Evolutionary conservation across 805 yeast species (phyloP).

Genomic region (Yarrowia hollandica): DNA sequence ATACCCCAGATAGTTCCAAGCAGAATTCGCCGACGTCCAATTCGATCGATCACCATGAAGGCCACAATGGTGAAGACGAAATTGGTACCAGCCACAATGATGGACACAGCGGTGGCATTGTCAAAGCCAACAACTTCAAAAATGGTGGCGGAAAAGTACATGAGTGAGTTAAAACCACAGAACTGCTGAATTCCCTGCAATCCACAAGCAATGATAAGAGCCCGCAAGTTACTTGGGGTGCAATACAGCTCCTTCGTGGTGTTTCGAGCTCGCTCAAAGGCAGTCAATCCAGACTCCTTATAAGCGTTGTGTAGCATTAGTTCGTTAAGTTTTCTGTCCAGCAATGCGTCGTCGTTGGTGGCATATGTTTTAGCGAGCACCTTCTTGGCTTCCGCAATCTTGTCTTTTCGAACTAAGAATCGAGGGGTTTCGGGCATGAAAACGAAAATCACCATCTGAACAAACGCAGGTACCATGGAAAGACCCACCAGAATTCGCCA

Average conservation of each 20-base stretch:
- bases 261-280: constrained; percentile 35
- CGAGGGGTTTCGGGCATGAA: constrained; percentile 97
- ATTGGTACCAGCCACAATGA: constrained; percentile 92
- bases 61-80: constrained; percentile 85
- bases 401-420: constrained; percentile 72
- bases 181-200: constrained; percentile 96
- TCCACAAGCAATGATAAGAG: constrained; percentile 86
- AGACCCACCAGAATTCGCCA: constrained; percentile 94
- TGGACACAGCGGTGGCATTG: constrained; percentile 90
- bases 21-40: constrained; percentile 84
- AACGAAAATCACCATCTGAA: constrained; percentile 72
- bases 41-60: constrained; percentile 77
- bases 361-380: constrained; percentile 66
- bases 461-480: constrained; percentile 80
- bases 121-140: constrained; percentile 87
- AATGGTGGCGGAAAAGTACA: constrained; percentile 93
- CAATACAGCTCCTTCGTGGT: constrained; percentile 41
- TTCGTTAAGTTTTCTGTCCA: constrained; percentile 68
- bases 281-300: constrained; percentile 25
- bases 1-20: constrained; percentile 82
- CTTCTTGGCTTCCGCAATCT: constrained; percentile 60
- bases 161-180: constrained; percentile 92
- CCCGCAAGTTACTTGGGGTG: constrained; percentile 69
- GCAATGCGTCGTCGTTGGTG: constrained; percentile 61
- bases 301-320: constrained; percentile 45